Percentiles rank a stretch among this genome's conserved stretches.
phyloP scores from a whole-genome alignment of 345 rosid species.

The Gynandropsis gynandra region DNA sequence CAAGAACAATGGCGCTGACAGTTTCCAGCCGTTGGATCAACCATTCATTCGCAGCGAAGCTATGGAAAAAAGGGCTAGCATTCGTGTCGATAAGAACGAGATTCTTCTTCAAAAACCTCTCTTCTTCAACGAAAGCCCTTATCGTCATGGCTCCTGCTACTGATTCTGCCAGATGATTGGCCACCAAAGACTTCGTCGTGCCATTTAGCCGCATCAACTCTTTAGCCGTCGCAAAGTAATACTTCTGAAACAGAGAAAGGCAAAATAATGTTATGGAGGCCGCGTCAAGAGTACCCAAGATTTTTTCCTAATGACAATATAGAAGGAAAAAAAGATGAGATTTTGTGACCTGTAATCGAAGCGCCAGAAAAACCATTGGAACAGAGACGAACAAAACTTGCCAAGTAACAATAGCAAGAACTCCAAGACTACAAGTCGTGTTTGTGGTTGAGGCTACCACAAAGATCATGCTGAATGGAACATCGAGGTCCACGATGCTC shows the following conservation, averaged over 20 bases:
- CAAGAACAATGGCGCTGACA: slow-evolving; percentile 59
- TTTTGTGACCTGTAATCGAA: slow-evolving; percentile 74
- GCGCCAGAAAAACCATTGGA: slow-evolving; percentile 58
- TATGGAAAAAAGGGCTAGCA: slow-evolving; percentile 88
- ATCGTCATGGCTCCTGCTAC: slow-evolving; percentile 84
- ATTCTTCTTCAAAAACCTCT: slow-evolving; percentile 66
- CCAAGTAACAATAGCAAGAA: slow-evolving; percentile 78
- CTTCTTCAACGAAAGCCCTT: slow-evolving; percentile 85
- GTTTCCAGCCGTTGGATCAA: slow-evolving; percentile 82
- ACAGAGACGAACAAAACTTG: slow-evolving; percentile 76
- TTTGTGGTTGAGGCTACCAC: slow-evolving; percentile 57
- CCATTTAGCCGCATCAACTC: slow-evolving; percentile 91
- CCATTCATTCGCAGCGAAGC: slow-evolving; percentile 92
- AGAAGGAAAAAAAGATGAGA: neutral
- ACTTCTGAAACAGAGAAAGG: slow-evolving; percentile 39
- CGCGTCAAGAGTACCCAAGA: neutral
- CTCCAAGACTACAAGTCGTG: slow-evolving; percentile 64
- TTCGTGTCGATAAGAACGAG: slow-evolving; percentile 65
- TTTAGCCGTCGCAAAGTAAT: slow-evolving; percentile 73
- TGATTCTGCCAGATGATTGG: slow-evolving; percentile 92
- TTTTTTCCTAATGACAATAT: neutral
- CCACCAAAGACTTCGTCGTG: slow-evolving; percentile 81
- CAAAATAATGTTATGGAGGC: neutral
- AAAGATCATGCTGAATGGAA: slow-evolving; percentile 59
- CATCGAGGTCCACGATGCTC: slow-evolving; percentile 84